These are phyloP conservation scores for Meira miltonrushii DNA, from an alignment of 1,284 basidiomycete species.

Conservation along the genomic window DNA sequence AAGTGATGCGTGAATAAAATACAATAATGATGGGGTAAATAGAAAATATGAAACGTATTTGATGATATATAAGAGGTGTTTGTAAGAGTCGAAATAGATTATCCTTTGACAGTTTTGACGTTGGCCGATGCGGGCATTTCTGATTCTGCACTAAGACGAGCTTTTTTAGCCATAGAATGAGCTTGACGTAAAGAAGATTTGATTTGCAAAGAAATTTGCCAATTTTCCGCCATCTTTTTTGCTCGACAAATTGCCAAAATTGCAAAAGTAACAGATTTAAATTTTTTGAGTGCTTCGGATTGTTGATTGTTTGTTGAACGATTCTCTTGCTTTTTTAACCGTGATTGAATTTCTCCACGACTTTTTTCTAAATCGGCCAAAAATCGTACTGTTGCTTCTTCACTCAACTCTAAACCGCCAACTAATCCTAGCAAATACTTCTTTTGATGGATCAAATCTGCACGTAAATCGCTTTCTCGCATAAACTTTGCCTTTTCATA, in stretches of 20 bases:
- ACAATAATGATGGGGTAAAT: too few species aligned
- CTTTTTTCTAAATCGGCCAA: slow-evolving; percentile 3
- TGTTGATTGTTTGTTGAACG: not conserved
- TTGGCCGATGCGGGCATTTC: too few species aligned
- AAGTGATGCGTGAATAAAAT: too few species aligned
- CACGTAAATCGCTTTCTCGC: slow-evolving; percentile 75
- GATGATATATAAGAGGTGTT: too few species aligned
- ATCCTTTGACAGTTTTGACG: too few species aligned
- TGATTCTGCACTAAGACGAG: not conserved
- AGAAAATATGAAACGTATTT: too few species aligned
- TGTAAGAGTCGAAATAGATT: too few species aligned
- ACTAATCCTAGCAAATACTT: slow-evolving; percentile 20
- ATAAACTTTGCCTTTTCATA: slow-evolving; percentile 88
- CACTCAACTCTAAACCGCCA: slow-evolving; percentile 10
- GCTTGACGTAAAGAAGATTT: slow-evolving; percentile 10
- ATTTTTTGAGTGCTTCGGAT: not conserved
- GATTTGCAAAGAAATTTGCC: slow-evolving; percentile 3
- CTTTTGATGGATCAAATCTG: slow-evolving; percentile 78
- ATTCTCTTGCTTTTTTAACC: not conserved
- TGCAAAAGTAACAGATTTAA: not conserved
- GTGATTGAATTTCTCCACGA: not conserved
- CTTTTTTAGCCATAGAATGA: not conserved
- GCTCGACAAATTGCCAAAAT: not conserved
- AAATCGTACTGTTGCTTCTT: slow-evolving; percentile 14
- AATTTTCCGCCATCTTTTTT: slow-evolving; percentile 12